Conservation (phyloP, 2,329 filamentous ascomycete species). For the Coniella vitis region DNA sequence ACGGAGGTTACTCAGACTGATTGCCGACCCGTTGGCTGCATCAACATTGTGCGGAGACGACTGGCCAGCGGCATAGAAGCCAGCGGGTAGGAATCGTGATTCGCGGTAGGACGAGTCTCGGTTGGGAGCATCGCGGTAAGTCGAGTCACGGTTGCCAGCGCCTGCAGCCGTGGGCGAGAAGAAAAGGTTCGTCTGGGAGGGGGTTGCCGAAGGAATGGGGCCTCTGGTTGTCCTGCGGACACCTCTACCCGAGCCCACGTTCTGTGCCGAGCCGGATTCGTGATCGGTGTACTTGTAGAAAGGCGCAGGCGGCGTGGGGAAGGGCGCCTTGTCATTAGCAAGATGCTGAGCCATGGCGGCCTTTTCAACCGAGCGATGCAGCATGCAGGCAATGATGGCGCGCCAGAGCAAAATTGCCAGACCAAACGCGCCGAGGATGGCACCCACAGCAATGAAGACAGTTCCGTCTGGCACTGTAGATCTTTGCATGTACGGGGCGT, state of each 20-base stretch:
- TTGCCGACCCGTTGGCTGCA: constrained; percentile 42
- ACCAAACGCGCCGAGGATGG: constrained; percentile 76
- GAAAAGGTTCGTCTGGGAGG: constrained; percentile 70
- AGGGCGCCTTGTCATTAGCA: constrained; percentile 63
- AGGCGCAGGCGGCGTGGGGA: constrained; percentile 48
- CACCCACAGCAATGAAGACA: constrained; percentile 91
- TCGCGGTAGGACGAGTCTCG: constrained; percentile 46
- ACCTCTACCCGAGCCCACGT: constrained; percentile 41
- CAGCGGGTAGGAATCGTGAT: constrained; percentile 79
- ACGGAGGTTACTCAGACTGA: constrained; percentile 55
- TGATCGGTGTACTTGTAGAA: constrained; percentile 61
- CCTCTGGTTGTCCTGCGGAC: constrained; percentile 46
- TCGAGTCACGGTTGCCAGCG: constrained; percentile 31
- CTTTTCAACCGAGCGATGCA: constrained; percentile 84
- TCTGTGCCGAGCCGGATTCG: constrained; percentile 41
- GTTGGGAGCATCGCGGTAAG: constrained; percentile 6
- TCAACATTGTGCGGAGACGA: constrained; percentile 47
- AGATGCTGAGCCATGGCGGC: constrained; percentile 70
- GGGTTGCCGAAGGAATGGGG: constrained; percentile 47
- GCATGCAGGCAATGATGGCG: constrained; percentile 76
- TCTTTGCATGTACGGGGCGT: constrained; percentile 87
- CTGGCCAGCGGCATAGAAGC: constrained; percentile 76
- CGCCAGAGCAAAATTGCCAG: constrained; percentile 84
- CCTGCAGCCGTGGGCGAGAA: constrained; percentile 85
- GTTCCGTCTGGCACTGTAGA: constrained; percentile 84